A percentile compares a stretch with the other conserved stretches of the same genome.
phyloP scores from a whole-genome alignment of 331 rosid species.

The Telfairia occidentalis region DNA sequence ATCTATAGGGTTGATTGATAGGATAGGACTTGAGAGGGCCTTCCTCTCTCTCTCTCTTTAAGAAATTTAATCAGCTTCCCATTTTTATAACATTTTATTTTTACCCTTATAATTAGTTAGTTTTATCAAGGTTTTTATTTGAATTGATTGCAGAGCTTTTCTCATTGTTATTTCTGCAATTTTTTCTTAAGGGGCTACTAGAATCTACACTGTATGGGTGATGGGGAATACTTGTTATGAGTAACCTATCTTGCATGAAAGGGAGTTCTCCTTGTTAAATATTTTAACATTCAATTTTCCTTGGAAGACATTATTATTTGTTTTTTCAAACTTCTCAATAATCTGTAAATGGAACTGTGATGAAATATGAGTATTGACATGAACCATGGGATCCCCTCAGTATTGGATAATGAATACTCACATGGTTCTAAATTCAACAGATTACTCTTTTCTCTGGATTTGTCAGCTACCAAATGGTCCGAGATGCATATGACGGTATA shows the following conservation, averaged over 20 bases:
- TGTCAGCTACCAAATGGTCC: conserved; percentile 99
- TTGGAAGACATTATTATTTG: background rate
- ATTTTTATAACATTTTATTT: background rate
- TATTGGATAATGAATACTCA: conserved; percentile 21
- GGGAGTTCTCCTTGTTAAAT: background rate
- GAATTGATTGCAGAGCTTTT: conserved; percentile 2
- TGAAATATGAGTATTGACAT: background rate
- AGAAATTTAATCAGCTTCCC: background rate
- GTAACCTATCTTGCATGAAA: background rate
- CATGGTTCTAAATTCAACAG: conserved; percentile 45
- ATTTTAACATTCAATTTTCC: background rate
- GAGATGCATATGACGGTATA: conserved; percentile 92
- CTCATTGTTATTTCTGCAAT: background rate
- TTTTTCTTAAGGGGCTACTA: background rate
- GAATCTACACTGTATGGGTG: conserved; percentile 1
- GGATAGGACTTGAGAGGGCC: background rate
- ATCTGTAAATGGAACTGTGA: background rate
- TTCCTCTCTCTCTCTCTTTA: background rate
- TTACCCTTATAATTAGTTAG: background rate
- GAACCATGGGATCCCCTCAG: background rate
- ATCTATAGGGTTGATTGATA: background rate
- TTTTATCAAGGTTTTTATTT: background rate
- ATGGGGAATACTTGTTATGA: background rate
- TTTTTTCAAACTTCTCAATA: background rate
- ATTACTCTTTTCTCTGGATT: conserved; percentile 94